These are phyloP conservation scores for Knufia petricola DNA, from an alignment of 2,329 filamentous ascomycete species.

Conservation along the genomic window DNA sequence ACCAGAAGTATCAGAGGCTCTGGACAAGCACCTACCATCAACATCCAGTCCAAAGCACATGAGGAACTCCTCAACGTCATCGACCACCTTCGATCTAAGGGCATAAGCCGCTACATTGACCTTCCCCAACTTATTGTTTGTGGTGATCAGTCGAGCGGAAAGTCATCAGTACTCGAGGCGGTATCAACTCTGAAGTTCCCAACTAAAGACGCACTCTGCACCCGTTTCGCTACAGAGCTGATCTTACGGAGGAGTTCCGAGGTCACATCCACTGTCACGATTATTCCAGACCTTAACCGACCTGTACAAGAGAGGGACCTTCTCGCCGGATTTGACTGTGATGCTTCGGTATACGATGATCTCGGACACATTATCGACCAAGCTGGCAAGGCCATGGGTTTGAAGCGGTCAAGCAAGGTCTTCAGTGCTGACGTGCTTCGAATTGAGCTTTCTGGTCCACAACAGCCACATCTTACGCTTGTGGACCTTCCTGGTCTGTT, in stretches of 20 bases:
- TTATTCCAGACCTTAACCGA: constrained; percentile 29
- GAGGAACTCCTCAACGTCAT: constrained; percentile 43
- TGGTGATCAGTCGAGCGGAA: constrained; percentile 27
- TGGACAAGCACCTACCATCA: not conserved
- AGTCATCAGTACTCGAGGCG: constrained; percentile 26
- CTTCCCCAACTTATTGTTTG: constrained; percentile 27
- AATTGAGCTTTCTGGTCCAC: constrained; percentile 34
- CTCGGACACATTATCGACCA: constrained; percentile 43
- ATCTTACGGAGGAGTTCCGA: constrained; percentile 21
- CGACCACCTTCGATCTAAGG: constrained; percentile 42
- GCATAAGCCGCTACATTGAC: constrained; percentile 39
- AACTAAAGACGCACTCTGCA: constrained; percentile 25
- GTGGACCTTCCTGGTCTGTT: constrained; percentile 40
- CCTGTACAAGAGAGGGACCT: constrained; percentile 23
- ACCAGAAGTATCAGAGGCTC: too few relatives aligned
- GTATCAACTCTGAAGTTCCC: constrained; percentile 26
- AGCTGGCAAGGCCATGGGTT: constrained; percentile 45
- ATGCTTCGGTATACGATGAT: constrained; percentile 30
- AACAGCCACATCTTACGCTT: constrained; percentile 32
- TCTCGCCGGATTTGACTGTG: constrained; percentile 28
- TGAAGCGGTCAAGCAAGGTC: constrained; percentile 28
- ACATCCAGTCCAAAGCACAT: constrained; percentile 19
- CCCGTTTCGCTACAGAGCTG: constrained; percentile 26
- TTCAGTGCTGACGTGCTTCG: constrained; percentile 36
- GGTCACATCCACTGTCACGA: constrained; percentile 35